Conservation (phyloP, 495 filamentous ascomycete species). For the Neurospora sp. region DNA sequence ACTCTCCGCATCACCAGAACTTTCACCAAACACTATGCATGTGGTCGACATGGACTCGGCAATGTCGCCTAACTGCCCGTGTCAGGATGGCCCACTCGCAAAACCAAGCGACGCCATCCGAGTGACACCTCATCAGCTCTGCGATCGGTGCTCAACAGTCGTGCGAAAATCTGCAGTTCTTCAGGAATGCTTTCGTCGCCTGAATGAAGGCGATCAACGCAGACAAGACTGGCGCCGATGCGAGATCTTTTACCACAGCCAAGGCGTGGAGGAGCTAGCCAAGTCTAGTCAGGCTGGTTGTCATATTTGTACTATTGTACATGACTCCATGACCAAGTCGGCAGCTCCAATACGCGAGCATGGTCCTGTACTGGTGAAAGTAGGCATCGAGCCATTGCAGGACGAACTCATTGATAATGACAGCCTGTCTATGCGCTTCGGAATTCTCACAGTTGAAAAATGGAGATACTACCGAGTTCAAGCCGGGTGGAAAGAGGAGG, state of each 20-base stretch:
- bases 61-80: neutral
- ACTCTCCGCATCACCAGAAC: neutral
- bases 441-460: neutral
- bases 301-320: neutral
- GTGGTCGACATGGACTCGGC: neutral
- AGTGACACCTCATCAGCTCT: neutral
- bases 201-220: neutral
- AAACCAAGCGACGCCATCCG: neutral
- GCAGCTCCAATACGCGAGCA: neutral
- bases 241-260: neutral
- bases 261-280: neutral
- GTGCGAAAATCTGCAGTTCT: neutral
- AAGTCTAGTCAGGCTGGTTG: neutral
- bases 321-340: neutral
- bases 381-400: neutral
- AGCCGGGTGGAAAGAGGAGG: neutral
- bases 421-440: neutral
- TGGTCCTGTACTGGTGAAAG: neutral
- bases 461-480: neutral
- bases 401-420: neutral
- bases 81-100: neutral
- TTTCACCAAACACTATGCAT: neutral
- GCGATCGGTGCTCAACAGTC: neutral
- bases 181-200: neutral
- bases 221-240: neutral